Evolutionary conservation across 345 rosid genomes (phyloP), one percentile per base, ranked within the genome.

Genomic region (Citrus reticulata): DNA sequence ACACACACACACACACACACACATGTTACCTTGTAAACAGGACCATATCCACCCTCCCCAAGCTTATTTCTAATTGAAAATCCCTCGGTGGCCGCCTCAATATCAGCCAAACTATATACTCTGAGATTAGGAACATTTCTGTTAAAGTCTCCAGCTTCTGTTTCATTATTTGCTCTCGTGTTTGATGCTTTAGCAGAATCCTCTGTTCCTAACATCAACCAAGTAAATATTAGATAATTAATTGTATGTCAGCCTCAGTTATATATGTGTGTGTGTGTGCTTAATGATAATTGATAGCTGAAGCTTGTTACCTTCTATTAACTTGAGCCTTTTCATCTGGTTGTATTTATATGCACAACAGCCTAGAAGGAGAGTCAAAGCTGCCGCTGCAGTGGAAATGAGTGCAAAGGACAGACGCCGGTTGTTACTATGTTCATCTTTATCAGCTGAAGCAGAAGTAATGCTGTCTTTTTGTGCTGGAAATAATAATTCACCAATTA

Each of bases 381-480:
- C n/a, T 46, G 83, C 75, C 24, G 76, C 64, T 5, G 88, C 84
- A 78, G 81, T 40, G 35, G 74, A 55, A 66, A 72, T 32, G 13
- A 73, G 76, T 2, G 63, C 78, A 67, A 81, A 1, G 4, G 16
- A 46, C 8, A 88, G 3, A 55, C 62, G 16, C 60, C 60, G 57
- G 7, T 27, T 65, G 11, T 8, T 51, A 16, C 57, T 17, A 51
- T 51, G 57, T 51, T 17, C 57, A 51, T 51, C 57, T 51, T 5
- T 51, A 0, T 51, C 57, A 51, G 2, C 20, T 51, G 57, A 51
- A 17, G 57, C 20, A 51, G 57, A 17, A 51, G 57, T 1, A 51
- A 51, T 51, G 0, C 57, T 70, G 6, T 78, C 86, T 1, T 61
- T 73, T 35, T 75, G 40, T 76, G 85, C 86, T 81, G 84, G 35